Conservation (phyloP, 495 filamentous ascomycete species). For the Margaritispora aquatica region DNA sequence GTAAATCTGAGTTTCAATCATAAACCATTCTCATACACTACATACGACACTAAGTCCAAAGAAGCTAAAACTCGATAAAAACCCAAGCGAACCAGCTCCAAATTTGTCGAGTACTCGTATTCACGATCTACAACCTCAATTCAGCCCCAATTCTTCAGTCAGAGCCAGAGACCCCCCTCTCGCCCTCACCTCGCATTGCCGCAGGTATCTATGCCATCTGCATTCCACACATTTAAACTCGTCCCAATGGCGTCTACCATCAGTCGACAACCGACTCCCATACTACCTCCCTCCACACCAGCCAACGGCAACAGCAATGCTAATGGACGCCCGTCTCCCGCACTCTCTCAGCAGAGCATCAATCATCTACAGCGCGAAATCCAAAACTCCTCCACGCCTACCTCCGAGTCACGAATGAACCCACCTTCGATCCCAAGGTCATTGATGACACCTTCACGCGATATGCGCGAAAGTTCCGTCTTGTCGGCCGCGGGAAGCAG, state of each 20-base stretch:
- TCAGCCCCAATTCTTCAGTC: neutral
- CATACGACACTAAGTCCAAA: neutral
- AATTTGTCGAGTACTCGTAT: neutral
- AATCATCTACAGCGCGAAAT: slow-evolving; percentile 11
- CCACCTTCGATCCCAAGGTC: slow-evolving; percentile 20
- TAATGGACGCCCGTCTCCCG: neutral
- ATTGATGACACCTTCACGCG: slow-evolving; percentile 20
- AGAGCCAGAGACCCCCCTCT: neutral
- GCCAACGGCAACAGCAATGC: neutral
- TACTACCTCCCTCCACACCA: slow-evolving; percentile 22
- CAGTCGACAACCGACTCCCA: slow-evolving; percentile 17
- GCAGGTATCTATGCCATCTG: slow-evolving; percentile 15
- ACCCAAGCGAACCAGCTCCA: neutral
- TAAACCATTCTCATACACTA: no score
- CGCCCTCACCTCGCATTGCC: neutral
- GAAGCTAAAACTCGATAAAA: neutral
- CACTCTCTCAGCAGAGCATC: slow-evolving; percentile 10
- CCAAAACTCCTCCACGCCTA: slow-evolving; percentile 15
- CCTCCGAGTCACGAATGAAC: slow-evolving; percentile 23
- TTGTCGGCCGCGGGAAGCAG: slow-evolving; percentile 14
- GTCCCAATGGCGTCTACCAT: slow-evolving; percentile 21
- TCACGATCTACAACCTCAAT: neutral
- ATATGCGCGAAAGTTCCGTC: slow-evolving; percentile 23
- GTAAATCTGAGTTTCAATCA: no score
- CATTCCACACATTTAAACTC: slow-evolving; percentile 23